Base-by-base conservation (phyloP, 495 filamentous ascomycete species). In the Neurospora terricola region DNA sequence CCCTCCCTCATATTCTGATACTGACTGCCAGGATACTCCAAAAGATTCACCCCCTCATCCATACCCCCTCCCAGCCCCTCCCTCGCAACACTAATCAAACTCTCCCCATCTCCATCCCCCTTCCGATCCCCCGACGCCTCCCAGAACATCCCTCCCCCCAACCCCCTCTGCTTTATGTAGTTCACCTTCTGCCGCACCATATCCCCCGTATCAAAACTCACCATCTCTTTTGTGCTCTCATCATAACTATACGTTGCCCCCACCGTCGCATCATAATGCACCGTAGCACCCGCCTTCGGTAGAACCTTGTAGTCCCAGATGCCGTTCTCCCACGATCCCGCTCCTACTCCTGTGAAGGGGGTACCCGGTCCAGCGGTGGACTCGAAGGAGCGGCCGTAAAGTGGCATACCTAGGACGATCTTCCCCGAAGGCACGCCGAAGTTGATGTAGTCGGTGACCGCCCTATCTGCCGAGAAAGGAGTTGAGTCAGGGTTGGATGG, bases 131-230 rank as follows among this genome's bases (percentile, higher is more conserved):
- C 89, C 73, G 89, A 93, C 43, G 88, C 89, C 82, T 97, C 94
- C 94, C 94, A 98, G 88, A 92, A 97, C 93, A 97, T 97, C 4
- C 86, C 88, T 30, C 94, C 94, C 2, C 89, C 93, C 4, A 97
- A 84, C 2, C 88, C 87, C 73, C 84, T 83, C 45, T 82, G 73
- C 79, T 85, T 84, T 71, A 95, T 84, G 77, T 91, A 97, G 11
- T 78, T 77, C 6, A 88, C 89, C 84, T 97, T 98, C 59, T 74
- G 38, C 69, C 79, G 77, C 0, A 90, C 84, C 75, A 91, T 86
- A 11, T 86, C 84, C 0, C 85, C 83, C 10, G 87, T 93, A 76
- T 97, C 94, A 78, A 92, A 98, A 71, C 86, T 88, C 16, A 98
- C 82, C 78, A 97, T 85, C 76, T 90, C 87, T 69, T 83, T 81